Conservation (phyloP, 2,329 filamentous ascomycete genomes). For the Stagonosporopsis chrysanthemi region DNA sequence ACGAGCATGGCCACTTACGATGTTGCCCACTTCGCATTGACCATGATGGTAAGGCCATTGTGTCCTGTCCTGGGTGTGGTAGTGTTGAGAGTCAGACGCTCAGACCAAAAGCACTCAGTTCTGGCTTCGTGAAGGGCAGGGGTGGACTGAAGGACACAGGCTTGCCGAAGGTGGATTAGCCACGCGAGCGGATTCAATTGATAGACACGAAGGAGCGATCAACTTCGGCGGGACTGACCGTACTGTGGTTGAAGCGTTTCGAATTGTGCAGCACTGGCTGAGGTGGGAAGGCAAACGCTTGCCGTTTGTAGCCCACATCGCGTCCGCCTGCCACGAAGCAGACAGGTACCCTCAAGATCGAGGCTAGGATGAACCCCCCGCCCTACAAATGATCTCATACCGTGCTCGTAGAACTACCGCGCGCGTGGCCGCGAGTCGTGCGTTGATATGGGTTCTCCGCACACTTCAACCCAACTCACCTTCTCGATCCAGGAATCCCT, state of each 20-base stretch:
- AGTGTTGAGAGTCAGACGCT: background rate
- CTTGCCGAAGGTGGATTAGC: background rate
- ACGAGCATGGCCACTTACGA: background rate
- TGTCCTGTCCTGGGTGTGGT: background rate
- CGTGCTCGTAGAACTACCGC: background rate
- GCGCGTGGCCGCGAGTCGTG: too few species aligned
- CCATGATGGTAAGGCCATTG: background rate
- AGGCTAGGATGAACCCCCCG: conserved; percentile 1
- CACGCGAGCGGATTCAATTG: background rate
- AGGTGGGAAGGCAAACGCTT: background rate
- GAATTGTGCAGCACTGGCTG: background rate
- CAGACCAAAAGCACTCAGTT: background rate
- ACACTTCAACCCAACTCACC: conserved; percentile 14
- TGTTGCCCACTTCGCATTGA: background rate
- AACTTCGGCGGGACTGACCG: background rate
- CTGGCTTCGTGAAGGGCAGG: background rate
- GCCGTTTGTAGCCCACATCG: background rate
- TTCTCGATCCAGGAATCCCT: conserved; percentile 9
- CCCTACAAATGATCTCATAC: background rate
- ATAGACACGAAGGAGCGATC: background rate
- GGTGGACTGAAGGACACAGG: background rate
- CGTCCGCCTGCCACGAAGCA: too few species aligned
- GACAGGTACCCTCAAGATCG: background rate
- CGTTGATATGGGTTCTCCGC: background rate
- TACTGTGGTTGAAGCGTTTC: background rate